Percentiles rank a stretch among this genome's conserved stretches.
phyloP scores from a whole-genome alignment of 148 eudicot genomes.

The Diospyros kaki region DNA sequence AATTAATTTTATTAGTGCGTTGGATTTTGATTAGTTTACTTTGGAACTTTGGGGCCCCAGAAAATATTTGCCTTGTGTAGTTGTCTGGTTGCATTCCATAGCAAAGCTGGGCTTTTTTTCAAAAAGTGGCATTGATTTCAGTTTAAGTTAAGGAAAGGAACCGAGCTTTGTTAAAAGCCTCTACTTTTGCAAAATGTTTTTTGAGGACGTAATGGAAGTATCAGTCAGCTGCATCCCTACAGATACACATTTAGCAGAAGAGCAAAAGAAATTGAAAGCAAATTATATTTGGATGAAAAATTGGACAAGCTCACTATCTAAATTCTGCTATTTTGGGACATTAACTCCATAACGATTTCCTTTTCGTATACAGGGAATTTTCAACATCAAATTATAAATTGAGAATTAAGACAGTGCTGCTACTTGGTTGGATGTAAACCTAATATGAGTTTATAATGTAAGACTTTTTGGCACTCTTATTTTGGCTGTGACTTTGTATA shows the following conservation, averaged over 20 bases:
- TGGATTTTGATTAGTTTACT: constrained; percentile 33
- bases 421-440: too few species aligned
- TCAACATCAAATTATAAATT: too few species aligned
- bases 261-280: not conserved
- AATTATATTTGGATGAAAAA: not conserved
- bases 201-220: not conserved
- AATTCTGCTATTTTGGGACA: not conserved
- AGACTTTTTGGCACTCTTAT: not conserved
- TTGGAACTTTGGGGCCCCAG: constrained; percentile 44
- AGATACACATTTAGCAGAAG: not conserved
- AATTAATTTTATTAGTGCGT: constrained; percentile 33
- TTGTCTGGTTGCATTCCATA: constrained; percentile 34
- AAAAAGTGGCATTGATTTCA: constrained; percentile 14
- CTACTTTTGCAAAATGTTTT: constrained; percentile 17
- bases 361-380: too few species aligned
- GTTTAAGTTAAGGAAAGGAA: constrained; percentile 18
- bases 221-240: not conserved
- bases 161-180: constrained; percentile 23
- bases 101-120: constrained; percentile 22
- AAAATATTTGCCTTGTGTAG: constrained; percentile 24
- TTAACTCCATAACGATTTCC: not conserved
- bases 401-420: too few species aligned
- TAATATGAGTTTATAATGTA: not conserved
- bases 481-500: too few species aligned
- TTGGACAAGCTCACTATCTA: not conserved